These are phyloP conservation scores for Globomyces pollinis-pini DNA, from an alignment of 192 early-diverging fungal genomes.

Conservation along the genomic window DNA sequence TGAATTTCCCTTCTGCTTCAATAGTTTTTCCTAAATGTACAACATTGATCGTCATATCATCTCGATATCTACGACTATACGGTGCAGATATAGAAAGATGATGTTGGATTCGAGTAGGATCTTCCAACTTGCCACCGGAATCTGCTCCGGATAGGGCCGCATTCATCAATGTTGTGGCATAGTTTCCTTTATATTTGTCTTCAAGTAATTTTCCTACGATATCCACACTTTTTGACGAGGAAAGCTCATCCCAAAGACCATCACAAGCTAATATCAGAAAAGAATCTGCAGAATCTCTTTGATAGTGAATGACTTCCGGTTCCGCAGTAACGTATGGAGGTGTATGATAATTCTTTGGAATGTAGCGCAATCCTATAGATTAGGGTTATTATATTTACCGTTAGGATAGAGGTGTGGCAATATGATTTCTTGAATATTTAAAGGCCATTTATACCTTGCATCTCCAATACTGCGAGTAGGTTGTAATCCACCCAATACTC, in stretches of 20 bases:
- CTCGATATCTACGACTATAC: constrained; percentile 30
- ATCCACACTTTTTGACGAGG: background rate
- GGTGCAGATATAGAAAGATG: constrained; percentile 36
- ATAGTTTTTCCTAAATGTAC: constrained; percentile 22
- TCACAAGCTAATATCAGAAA: constrained; percentile 40
- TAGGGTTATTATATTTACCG: background rate
- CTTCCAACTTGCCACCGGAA: constrained; percentile 11
- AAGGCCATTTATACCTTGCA: constrained; percentile 41
- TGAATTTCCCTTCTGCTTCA: background rate
- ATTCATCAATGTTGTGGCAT: constrained; percentile 40
- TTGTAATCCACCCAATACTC: constrained; percentile 45
- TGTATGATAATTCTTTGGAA: constrained; percentile 27
- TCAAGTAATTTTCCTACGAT: constrained; percentile 26
- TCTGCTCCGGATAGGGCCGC: constrained; percentile 34
- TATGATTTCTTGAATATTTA: constrained; percentile 15
- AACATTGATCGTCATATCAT: constrained; percentile 48
- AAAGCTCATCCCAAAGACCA: constrained; percentile 41
- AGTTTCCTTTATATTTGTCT: constrained; percentile 23
- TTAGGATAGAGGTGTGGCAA: constrained; percentile 10
- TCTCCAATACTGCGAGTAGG: constrained; percentile 49
- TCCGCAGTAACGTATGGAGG: constrained; percentile 45
- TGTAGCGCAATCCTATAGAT: no score
- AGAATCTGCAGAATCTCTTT: constrained; percentile 22
- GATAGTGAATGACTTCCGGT: constrained; percentile 37
- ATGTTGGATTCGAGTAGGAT: constrained; percentile 11